Base-by-base conservation (phyloP, 1,284 basidiomycete species). In the Ceratobasidium sp. region DNA sequence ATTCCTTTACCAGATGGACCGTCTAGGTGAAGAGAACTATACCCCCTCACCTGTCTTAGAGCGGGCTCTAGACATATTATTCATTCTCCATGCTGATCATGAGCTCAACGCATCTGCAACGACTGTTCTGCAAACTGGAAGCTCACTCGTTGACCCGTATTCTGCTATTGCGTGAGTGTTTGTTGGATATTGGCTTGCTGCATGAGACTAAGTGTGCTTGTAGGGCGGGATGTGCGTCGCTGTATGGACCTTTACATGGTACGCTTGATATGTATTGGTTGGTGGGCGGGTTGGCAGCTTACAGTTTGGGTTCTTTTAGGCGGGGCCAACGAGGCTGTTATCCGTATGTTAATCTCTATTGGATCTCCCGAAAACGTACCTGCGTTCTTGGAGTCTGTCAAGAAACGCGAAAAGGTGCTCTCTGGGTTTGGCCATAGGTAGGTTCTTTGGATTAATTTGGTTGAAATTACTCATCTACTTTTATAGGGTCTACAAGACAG, bases 1-100 rank as follows among this genome's bases (percentile, higher is more conserved):
- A 7, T 97, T 96, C 88, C 85, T 97, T 63, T 97, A 95, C 86
- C 93, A 95, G 86, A 93, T 96, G 88, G 95, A 96, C 81, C 91
- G 95, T 81, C 87, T 94, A 18, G 91, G 91, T 64, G 90, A 92
- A 83, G 90, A 89, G 82, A 86, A 92, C 82, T 96, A 95, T 85
- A 87, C 84, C 28, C 95, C 95, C 0, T 93, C 94, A 81, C 94
- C 95, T 0, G 89, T 95, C 7, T 89, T 97, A 10, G 93, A 92
- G 82, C 95, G 93, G 82, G 95, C 95, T 1, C 87, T 97, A 68
- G 95, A 97, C 83, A 90, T 92, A 20, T 86, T 97, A 33, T 97
- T 97, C 88, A 87, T 97, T 78, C 86, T 96, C 23, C 95, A 97
- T 82, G 95, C 95, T 0, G 95, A 97, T 83, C 95, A 96, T 83